These are phyloP conservation scores for Ananas comosus DNA, from an alignment of 176 grass and related monocot species.

Conservation along the genomic window DNA sequence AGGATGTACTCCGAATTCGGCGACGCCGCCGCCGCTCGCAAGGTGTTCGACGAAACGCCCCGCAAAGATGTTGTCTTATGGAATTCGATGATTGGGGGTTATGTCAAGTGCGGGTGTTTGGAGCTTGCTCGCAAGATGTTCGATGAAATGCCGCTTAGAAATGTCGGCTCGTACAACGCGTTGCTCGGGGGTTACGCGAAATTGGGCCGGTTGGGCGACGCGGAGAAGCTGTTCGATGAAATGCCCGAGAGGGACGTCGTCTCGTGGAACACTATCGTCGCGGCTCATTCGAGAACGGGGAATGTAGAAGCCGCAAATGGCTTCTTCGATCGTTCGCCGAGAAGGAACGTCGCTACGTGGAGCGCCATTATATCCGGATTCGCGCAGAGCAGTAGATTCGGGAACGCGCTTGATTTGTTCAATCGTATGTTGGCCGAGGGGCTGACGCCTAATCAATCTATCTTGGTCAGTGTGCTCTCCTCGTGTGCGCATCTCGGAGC, in stretches of 20 bases:
- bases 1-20: slow-evolving; percentile 7
- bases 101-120: slow-evolving; percentile 6
- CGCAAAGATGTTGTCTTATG: slow-evolving; percentile 13
- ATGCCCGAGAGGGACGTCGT: slow-evolving; percentile 21
- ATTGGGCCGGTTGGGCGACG: background rate
- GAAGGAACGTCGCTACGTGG: slow-evolving; percentile 18
- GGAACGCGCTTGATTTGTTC: slow-evolving; percentile 1
- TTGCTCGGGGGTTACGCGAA: slow-evolving; percentile 3
- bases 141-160: slow-evolving; percentile 8
- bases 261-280: slow-evolving; percentile 25
- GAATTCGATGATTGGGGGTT: slow-evolving; percentile 22
- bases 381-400: slow-evolving; percentile 8
- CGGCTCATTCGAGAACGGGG: slow-evolving; percentile 10
- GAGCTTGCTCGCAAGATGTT: slow-evolving; percentile 1
- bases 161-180: slow-evolving; percentile 17
- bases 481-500: slow-evolving; percentile 14
- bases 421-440: slow-evolving; percentile 11
- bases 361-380: slow-evolving; percentile 15
- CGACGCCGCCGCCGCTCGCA: slow-evolving; percentile 1
- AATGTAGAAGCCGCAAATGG: background rate
- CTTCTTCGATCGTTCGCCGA: background rate
- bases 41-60: slow-evolving; percentile 7
- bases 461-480: slow-evolving; percentile 16
- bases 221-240: slow-evolving; percentile 5
- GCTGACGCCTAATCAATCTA: slow-evolving; percentile 8